phyloP scores from a whole-genome alignment of 805 yeast genomes.

The Zygotorulaspora chibaensis region DNA sequence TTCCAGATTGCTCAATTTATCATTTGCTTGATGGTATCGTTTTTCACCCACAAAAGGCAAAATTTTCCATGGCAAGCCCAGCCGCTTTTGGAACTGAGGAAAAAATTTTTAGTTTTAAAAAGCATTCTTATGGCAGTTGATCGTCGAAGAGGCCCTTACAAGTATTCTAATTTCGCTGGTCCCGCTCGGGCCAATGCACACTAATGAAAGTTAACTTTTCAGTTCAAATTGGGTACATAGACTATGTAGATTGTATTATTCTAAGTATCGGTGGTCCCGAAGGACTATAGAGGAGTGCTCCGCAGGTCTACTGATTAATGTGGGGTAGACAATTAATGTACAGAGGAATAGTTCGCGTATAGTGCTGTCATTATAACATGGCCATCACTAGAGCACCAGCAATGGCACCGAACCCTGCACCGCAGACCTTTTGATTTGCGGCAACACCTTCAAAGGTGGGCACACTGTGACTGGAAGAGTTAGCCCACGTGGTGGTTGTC shows the following conservation, averaged over 20 bases:
- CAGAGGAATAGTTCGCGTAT: not conserved
- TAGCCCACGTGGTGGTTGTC: slow-evolving; percentile 5
- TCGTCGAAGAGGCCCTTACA: not conserved
- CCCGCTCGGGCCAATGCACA: too few relatives aligned
- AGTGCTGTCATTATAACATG: slow-evolving; percentile 3
- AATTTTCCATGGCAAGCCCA: not conserved
- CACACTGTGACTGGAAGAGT: slow-evolving; percentile 6
- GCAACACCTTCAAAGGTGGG: slow-evolving; percentile 10
- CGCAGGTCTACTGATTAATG: not conserved
- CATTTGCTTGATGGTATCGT: not conserved
- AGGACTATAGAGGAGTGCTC: not conserved
- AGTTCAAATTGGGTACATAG: too few relatives aligned
- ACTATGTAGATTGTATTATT: not conserved
- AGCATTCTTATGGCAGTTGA: too few relatives aligned
- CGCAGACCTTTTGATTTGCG: slow-evolving; percentile 6
- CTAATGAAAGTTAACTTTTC: too few relatives aligned
- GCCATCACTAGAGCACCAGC: slow-evolving; percentile 13
- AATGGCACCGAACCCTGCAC: slow-evolving; percentile 13
- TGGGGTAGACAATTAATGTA: not conserved
- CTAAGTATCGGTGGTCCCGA: too few relatives aligned
- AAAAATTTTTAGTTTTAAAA: not conserved
- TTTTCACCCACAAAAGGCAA: slow-evolving; percentile 1
- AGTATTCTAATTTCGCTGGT: too few relatives aligned
- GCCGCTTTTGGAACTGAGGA: not conserved
- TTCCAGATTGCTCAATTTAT: not conserved